Conservation (phyloP, 2,329 filamentous ascomycete genomes). For the Sclerotinia glacialis region DNA sequence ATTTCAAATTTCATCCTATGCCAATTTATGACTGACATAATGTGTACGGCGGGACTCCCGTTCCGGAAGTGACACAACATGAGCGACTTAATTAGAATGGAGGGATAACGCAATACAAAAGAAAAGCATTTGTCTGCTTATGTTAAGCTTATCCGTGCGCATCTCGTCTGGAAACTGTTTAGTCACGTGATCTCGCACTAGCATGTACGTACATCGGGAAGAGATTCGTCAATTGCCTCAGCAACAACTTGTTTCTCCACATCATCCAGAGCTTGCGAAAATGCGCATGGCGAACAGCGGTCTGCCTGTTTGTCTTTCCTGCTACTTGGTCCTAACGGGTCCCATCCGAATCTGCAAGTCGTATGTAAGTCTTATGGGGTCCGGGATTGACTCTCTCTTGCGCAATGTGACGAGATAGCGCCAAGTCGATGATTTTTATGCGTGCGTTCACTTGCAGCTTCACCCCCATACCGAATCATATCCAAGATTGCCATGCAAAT, state of each 20-base stretch:
- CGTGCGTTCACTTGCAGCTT: conserved; percentile 20
- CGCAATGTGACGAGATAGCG: conserved; percentile 24
- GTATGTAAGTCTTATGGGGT: conserved; percentile 14
- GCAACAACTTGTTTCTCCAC: conserved; percentile 15
- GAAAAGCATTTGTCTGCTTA: conserved; percentile 20
- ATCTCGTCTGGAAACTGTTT: background rate
- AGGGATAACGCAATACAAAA: conserved; percentile 3
- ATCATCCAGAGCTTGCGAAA: conserved; percentile 1
- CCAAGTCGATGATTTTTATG: conserved; percentile 19
- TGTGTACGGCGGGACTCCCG: conserved; percentile 8
- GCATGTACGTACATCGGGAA: background rate
- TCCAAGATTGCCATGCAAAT: conserved; percentile 18
- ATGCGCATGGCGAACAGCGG: conserved; percentile 23
- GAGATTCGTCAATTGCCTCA: conserved; percentile 17
- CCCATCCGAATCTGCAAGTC: conserved; percentile 22
- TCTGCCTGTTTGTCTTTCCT: conserved; percentile 18
- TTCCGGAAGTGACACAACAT: conserved; percentile 23
- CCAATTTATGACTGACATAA: background rate
- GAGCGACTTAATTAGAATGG: conserved; percentile 11
- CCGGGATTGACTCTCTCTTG: conserved; percentile 20
- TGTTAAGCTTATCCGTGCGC: conserved; percentile 22
- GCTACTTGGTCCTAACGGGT: conserved; percentile 9
- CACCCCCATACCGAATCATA: conserved; percentile 13
- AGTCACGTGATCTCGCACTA: conserved; percentile 11
- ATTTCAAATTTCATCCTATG: background rate